Base-by-base conservation (phyloP, 805 yeast species). In the Teunomyces barrocoloradensis region DNA sequence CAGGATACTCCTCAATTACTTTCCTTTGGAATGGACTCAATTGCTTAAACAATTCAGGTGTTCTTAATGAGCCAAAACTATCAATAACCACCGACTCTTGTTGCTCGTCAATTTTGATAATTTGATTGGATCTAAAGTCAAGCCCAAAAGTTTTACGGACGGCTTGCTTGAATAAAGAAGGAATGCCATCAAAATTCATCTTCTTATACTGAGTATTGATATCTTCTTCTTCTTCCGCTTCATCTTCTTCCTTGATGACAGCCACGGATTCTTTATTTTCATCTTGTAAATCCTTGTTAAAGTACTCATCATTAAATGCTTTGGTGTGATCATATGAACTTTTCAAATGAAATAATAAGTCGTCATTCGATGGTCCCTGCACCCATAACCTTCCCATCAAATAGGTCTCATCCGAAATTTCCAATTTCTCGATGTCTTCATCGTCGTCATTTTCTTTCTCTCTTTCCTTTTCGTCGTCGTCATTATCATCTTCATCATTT, bases 301-400 rank as follows among this genome's bases (percentile, higher is more conserved):
- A 43, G n/a, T 21, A 20, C 18, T 36, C 46, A 1, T 23, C 38
- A 28, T 46, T 36, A 30, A 15, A 50, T 6, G 5, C 13, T 7
- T 44, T 17, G 6, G 40, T 35, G n/a, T 41, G 43, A 12, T 50
- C 46, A 12, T 20, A 30, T 10, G 43, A 29, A 32, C 21, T 25
- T 13, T 57, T 54, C 21, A 54, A 56, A 48, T 67, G 61, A 2
- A 66, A 53, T 10, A 50, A 46, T 36, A 75, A 50, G 57, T 80
- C 84, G 44, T 68, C 72, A 27, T 66, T 64, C 59, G 74, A 58
- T 1, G 98, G 98, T 0, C 99, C 99, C 64, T 90, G 97, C 2
- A 94, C 77, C 94, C 96, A 90, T 13, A 91, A 60, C 46, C 87
- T 74, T 5, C 97, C 96, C 85, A 87, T 85, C 23, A 85, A 73